phyloP scores from a whole-genome alignment of 148 eudicot genomes.

The Cornus suecica region DNA sequence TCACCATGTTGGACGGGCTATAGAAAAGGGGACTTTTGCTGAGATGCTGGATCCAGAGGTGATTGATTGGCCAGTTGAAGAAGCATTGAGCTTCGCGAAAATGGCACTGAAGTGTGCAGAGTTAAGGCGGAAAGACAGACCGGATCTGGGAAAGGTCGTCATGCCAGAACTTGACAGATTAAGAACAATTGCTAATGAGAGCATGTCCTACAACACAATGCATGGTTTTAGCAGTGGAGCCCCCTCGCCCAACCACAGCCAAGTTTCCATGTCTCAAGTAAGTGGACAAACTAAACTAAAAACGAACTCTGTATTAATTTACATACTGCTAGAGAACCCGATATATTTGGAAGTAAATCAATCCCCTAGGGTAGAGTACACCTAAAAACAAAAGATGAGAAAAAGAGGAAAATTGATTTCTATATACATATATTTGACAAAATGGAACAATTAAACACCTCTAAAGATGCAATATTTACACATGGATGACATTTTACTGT shows the following conservation, averaged over 20 bases:
- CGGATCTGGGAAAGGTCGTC: constrained; percentile 67
- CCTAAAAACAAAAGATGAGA: not conserved
- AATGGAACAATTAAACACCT: not conserved
- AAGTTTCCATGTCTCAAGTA: constrained; percentile 37
- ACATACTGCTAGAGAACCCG: not conserved
- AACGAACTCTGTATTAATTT: not conserved
- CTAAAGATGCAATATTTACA: not conserved
- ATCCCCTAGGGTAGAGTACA: not conserved
- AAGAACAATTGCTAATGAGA: constrained; percentile 54
- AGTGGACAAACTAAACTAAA: constrained; percentile 5
- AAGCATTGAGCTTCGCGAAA: constrained; percentile 59
- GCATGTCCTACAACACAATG: constrained; percentile 23
- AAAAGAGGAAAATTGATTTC: not conserved
- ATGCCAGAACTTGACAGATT: constrained; percentile 62
- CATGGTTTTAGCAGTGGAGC: constrained; percentile 11
- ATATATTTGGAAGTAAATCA: not conserved
- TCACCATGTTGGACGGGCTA: constrained; percentile 59
- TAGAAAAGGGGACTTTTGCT: constrained; percentile 55
- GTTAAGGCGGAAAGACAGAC: constrained; percentile 78
- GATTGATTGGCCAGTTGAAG: constrained; percentile 76
- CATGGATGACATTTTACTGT: not conserved
- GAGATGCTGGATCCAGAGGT: constrained; percentile 61
- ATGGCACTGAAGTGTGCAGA: constrained; percentile 68
- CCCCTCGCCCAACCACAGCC: constrained; percentile 31
- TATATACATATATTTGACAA: not conserved